Evolutionary conservation across 2,329 filamentous ascomycete genomes (phyloP).

Genomic region (Alternaria triticina): DNA sequence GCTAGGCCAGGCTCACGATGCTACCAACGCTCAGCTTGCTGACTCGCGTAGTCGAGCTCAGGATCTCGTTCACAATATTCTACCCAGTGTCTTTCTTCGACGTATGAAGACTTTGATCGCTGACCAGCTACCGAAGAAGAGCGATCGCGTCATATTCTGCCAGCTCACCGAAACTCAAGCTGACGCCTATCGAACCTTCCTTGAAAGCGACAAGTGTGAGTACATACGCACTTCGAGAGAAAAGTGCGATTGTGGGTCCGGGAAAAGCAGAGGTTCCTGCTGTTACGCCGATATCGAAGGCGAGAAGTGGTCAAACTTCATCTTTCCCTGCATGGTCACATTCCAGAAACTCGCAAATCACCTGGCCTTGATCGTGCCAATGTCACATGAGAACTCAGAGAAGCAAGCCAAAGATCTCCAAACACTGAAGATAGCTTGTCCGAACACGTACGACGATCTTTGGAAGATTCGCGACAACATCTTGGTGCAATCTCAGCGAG

Average conservation of each 20-base stretch:
- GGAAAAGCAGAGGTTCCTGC: slow-evolving; percentile 80
- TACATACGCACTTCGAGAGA: slow-evolving; percentile 73
- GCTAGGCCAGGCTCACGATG: slow-evolving; percentile 90
- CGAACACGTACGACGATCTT: slow-evolving; percentile 74
- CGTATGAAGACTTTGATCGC: slow-evolving; percentile 93
- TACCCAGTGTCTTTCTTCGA: slow-evolving; percentile 88
- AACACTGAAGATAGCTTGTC: slow-evolving; percentile 75
- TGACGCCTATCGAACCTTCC: slow-evolving; percentile 80
- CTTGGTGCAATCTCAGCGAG: slow-evolving; percentile 79
- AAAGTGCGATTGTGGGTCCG: slow-evolving; percentile 71
- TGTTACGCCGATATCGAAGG: slow-evolving; percentile 67
- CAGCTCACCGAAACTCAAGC: slow-evolving; percentile 82
- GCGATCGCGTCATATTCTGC: slow-evolving; percentile 92
- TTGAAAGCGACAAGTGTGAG: slow-evolving; percentile 73
- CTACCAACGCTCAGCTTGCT: slow-evolving; percentile 81
- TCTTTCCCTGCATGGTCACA: slow-evolving; percentile 84
- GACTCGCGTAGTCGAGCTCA: slow-evolving; percentile 80
- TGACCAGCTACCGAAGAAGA: slow-evolving; percentile 92
- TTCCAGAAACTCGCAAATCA: slow-evolving; percentile 93
- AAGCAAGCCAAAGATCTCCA: slow-evolving; percentile 81
- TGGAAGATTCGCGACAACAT: slow-evolving; percentile 80
- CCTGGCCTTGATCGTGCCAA: slow-evolving; percentile 83
- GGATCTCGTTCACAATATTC: slow-evolving; percentile 82
- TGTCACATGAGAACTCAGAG: slow-evolving; percentile 66
- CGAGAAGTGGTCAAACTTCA: slow-evolving; percentile 73